Evolutionary conservation across 75 land plant genomes (phyloP).

Genomic region (Adiantum capillusveneris): DNA sequence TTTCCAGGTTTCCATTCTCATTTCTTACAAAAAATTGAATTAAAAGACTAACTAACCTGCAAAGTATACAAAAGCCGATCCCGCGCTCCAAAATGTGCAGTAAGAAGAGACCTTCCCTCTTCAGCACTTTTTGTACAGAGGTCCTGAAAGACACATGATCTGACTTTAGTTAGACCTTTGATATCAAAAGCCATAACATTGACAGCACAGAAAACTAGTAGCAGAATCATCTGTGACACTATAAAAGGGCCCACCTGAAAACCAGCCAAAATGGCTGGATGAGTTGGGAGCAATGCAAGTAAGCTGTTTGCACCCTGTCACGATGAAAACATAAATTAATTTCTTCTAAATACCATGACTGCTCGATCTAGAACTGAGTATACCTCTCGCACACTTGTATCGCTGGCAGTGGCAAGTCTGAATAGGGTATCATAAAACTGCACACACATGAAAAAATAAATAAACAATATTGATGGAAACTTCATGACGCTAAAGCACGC

Average conservation of each 20-base stretch:
- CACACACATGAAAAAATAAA: too few species aligned
- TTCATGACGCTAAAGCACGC: not conserved
- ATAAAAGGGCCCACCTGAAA: slow-evolving; percentile 17
- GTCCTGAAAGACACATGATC: not conserved
- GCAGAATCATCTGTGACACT: not conserved
- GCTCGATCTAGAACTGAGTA: too few species aligned
- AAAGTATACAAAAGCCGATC: slow-evolving; percentile 20
- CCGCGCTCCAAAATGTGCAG: slow-evolving; percentile 14
- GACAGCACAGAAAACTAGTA: not conserved
- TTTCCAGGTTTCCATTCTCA: too few species aligned
- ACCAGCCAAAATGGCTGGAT: slow-evolving; percentile 15
- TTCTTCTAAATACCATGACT: too few species aligned
- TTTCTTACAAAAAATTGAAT: too few species aligned
- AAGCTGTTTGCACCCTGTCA: slow-evolving; percentile 17
- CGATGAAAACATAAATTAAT: not conserved
- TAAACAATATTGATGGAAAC: not conserved
- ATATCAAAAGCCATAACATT: not conserved
- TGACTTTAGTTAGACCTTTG: not conserved
- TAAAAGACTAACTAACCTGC: slow-evolving; percentile 20
- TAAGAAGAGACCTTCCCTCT: slow-evolving; percentile 10
- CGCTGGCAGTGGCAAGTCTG: slow-evolving; percentile 11
- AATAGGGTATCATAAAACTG: slow-evolving; percentile 23
- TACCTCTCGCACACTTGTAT: slow-evolving; percentile 18
- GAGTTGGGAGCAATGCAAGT: slow-evolving; percentile 30
- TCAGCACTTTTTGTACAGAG: slow-evolving; percentile 5